A percentile compares a stretch with the other conserved stretches of the same genome.
phyloP scores from a whole-genome alignment of 225 moss, liverwort and hornwort species.

The Pleurozium schreberi region DNA sequence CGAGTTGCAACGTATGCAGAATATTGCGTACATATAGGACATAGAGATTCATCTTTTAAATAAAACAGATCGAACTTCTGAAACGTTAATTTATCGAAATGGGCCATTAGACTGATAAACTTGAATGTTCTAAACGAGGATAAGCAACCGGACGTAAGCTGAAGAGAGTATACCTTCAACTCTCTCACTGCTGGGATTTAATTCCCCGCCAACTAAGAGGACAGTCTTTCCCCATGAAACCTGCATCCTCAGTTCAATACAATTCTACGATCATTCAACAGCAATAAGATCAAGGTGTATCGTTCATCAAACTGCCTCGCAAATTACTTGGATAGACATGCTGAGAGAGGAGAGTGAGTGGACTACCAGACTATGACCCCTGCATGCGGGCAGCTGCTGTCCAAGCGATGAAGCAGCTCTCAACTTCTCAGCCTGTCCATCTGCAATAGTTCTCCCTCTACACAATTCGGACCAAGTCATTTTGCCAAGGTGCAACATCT shows the following conservation, averaged over 20 bases:
- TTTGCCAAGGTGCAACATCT: conserved; percentile 82
- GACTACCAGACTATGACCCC: conserved; percentile 71
- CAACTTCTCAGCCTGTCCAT: neutral
- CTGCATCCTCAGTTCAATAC: conserved; percentile 26
- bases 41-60: neutral
- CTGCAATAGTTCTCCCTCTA: conserved; percentile 19
- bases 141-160: neutral
- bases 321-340: neutral
- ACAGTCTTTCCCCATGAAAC: conserved; percentile 88
- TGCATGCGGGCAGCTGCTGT: conserved; percentile 52
- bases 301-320: neutral
- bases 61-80: neutral
- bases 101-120: neutral
- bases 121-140: neutral
- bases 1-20: neutral
- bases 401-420: conserved; percentile 1
- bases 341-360: conserved; percentile 32
- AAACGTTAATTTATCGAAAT: neutral
- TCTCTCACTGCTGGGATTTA: conserved; percentile 47
- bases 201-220: conserved; percentile 60
- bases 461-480: conserved; percentile 65
- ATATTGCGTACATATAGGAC: neutral
- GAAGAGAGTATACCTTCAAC: conserved; percentile 31
- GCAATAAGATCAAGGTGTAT: neutral
- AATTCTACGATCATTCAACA: conserved; percentile 12